Base-by-base conservation (phyloP, 805 yeast genomes). In the Yarrowia sp. region DNA sequence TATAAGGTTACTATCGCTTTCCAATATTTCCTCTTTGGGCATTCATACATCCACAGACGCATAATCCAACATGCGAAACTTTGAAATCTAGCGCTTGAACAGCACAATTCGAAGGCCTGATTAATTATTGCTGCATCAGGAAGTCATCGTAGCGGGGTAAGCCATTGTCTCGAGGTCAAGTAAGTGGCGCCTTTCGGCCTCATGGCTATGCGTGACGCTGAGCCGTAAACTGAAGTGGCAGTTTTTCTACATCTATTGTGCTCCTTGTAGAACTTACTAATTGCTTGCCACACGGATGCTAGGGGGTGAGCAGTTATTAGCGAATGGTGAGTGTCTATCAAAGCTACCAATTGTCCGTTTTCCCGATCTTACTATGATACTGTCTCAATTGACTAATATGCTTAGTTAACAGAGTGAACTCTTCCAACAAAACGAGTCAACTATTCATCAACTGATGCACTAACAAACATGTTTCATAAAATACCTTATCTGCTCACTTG, bases 1-100 rank as follows among this genome's bases (percentile, higher is more conserved):
- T 19, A 19, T 19, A 52, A 52, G 42, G 24, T 50, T 50, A 20
- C n/a, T 49, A 50, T 50, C 56, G 17, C 36, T 3, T 14, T n/a
- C 13, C 40, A 19, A 14, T 36, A 52, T 52, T 52, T 19, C 58
- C 58, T 38, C 2, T 52, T 52, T 52, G 43, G 58, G 58, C 20
- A 52, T 15, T 14, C 58, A 36, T 4, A 38, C 58, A 38, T 36
- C 58, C 58, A 52, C 58, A 52, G 15, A 20, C 56, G 43, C 58
- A 52, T 38, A 52, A 38, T 38, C 58, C 33, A 5, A 38, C 33
- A 38, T 19, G 9, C 17, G 13, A 52, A 52, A 19, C 43, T 50
- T 17, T 36, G 24, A 17, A 20, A 3, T 36, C 15, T 15, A 8
- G 44, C 43, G 9, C 38, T 17, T 19, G 33, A 52, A 14, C 58